Conservation (phyloP, 148 eudicot species). For the Heliosperma pusillum region DNA sequence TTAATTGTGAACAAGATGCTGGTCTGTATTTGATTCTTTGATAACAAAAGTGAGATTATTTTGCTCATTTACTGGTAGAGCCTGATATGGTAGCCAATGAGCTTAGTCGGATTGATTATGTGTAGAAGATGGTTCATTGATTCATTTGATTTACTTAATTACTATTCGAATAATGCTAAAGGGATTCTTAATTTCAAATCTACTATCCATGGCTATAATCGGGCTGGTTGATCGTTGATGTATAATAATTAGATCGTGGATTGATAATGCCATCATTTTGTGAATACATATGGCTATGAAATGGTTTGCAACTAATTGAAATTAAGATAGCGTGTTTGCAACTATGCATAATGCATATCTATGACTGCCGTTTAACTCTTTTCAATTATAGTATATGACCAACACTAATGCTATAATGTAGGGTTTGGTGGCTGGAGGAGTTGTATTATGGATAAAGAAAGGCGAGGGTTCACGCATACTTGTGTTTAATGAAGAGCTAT, state of each 20-base stretch:
- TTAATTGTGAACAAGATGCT: background rate
- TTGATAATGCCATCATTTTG: background rate
- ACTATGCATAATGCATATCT: background rate
- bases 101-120: background rate
- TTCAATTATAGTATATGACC: constrained; percentile 14
- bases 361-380: background rate
- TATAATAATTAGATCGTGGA: background rate
- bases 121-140: background rate
- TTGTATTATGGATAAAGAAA: constrained; percentile 56
- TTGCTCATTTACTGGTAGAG: background rate
- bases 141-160: background rate
- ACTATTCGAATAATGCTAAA: background rate
- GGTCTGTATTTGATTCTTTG: background rate
- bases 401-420: constrained; percentile 18
- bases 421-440: constrained; percentile 67
- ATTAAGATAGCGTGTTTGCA: constrained; percentile 8
- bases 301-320: background rate
- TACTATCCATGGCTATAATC: background rate
- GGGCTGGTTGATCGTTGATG: background rate
- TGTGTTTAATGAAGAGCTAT: constrained; percentile 81
- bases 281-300: background rate
- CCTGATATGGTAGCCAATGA: no score
- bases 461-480: constrained; percentile 66
- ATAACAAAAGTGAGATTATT: background rate
- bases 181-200: background rate